phyloP scores from a whole-genome alignment of 345 rosid species.

The Physaria fendleri region DNA sequence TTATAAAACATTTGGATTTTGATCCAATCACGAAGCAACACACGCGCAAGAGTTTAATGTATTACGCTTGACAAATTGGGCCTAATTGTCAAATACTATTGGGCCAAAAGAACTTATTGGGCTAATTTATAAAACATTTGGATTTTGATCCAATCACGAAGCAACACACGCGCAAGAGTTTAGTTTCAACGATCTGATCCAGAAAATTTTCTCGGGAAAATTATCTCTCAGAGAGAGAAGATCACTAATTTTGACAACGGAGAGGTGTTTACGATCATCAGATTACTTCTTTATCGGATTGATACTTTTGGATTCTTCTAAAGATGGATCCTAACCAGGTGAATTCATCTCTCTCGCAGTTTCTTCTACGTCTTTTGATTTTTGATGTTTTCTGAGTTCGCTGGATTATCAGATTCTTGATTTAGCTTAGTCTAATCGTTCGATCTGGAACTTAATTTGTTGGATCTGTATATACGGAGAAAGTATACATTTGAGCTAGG shows the following conservation, averaged over 20 bases:
- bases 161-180: slow-evolving; percentile 21
- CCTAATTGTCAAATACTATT: background rate
- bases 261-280: slow-evolving; percentile 9
- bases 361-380: background rate
- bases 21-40: slow-evolving; percentile 14
- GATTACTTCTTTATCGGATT: background rate
- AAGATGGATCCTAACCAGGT: slow-evolving; percentile 36
- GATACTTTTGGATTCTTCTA: slow-evolving; percentile 12
- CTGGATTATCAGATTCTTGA: slow-evolving; percentile 1
- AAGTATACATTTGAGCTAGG: slow-evolving; percentile 13
- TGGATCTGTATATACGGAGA: slow-evolving; percentile 20
- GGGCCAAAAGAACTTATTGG: slow-evolving; percentile 2
- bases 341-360: slow-evolving; percentile 4
- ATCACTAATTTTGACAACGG: background rate
- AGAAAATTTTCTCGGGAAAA: slow-evolving; percentile 23
- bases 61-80: too few species aligned
- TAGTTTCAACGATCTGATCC: slow-evolving; percentile 27
- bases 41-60: too few species aligned
- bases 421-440: background rate
- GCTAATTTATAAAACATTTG: background rate
- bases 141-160: slow-evolving; percentile 20
- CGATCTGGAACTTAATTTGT: slow-evolving; percentile 16
- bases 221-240: slow-evolving; percentile 1
- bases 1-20: slow-evolving; percentile 2
- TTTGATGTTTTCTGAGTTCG: slow-evolving; percentile 10